phyloP scores from a whole-genome alignment of 2,329 filamentous ascomycete species.

The Cephalotrichum gorgonifer region DNA sequence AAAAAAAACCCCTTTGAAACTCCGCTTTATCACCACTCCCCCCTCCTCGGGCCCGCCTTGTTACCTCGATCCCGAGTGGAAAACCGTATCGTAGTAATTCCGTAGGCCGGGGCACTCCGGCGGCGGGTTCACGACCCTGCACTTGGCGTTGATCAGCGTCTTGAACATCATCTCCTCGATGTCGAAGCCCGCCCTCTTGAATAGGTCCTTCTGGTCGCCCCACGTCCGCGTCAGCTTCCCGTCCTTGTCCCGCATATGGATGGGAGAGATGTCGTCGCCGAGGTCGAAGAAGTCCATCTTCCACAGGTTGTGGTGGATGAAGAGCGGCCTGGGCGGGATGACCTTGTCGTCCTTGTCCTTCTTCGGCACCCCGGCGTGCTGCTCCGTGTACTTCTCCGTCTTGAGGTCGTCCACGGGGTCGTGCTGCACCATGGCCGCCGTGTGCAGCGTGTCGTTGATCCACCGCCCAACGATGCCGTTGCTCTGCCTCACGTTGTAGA shows the following conservation, averaged over 20 bases:
- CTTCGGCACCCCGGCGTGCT: conserved; percentile 6
- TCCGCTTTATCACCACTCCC: too few species aligned
- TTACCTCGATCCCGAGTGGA: neutral
- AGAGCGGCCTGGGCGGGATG: conserved; percentile 15
- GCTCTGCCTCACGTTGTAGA: conserved; percentile 25
- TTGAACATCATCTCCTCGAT: conserved; percentile 22
- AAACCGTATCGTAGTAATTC: conserved; percentile 13
- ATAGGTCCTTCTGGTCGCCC: conserved; percentile 15
- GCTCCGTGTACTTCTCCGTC: conserved; percentile 10
- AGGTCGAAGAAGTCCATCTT: conserved; percentile 22
- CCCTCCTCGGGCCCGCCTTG: neutral
- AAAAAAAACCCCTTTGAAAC: neutral
- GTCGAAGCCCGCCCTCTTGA: conserved; percentile 17
- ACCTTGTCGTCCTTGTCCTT: conserved; percentile 8
- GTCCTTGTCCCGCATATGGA: conserved; percentile 11
- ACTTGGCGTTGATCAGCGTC: conserved; percentile 17
- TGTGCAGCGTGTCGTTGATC: conserved; percentile 15
- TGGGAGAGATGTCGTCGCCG: conserved; percentile 9
- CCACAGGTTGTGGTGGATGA: conserved; percentile 25
- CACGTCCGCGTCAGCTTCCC: conserved; percentile 17
- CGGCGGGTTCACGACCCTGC: conserved; percentile 10
- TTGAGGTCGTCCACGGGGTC: conserved; percentile 19
- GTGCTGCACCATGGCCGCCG: conserved; percentile 18
- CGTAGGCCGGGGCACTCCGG: conserved; percentile 23
- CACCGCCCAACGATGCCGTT: conserved; percentile 20